A percentile compares a stretch with the other conserved stretches of the same genome.
Evolutionary conservation across 495 filamentous ascomycete species (phyloP).

Genomic region (Talaromyces trachyspermus): DNA sequence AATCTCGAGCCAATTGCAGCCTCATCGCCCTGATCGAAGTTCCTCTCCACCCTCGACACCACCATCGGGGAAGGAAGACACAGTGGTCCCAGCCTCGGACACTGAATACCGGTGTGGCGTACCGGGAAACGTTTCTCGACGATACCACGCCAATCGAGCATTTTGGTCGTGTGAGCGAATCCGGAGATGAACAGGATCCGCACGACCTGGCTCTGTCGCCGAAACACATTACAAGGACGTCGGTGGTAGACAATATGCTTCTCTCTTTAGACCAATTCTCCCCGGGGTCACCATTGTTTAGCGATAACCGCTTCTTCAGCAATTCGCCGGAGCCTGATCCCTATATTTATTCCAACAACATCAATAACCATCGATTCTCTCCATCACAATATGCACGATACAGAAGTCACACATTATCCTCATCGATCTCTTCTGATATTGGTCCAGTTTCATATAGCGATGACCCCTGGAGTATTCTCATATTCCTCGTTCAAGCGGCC

Average conservation of each 20-base stretch:
- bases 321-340: conserved; percentile 29
- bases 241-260: conserved; percentile 87
- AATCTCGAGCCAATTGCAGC: neutral
- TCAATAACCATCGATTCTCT: conserved; percentile 13
- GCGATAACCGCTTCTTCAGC: conserved; percentile 37
- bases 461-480: conserved; percentile 52
- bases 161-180: conserved; percentile 33
- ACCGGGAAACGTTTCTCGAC: conserved; percentile 46
- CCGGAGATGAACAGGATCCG: conserved; percentile 58
- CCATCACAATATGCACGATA: conserved; percentile 30
- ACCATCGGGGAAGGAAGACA: conserved; percentile 27
- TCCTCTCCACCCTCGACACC: conserved; percentile 42
- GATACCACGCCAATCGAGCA: conserved; percentile 36
- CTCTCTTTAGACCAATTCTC: conserved; percentile 78
- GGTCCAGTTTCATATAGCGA: conserved; percentile 61
- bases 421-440: conserved; percentile 67
- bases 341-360: conserved; percentile 8
- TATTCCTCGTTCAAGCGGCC: conserved; percentile 46
- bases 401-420: conserved; percentile 57
- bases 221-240: conserved; percentile 70
- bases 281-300: conserved; percentile 34
- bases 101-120: conserved; percentile 25
- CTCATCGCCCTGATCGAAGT: conserved; percentile 8
- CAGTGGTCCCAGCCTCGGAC: conserved; percentile 23
- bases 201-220: conserved; percentile 79